A percentile compares a stretch with the other conserved stretches of the same genome.
Evolutionary conservation across 116 monocot species (phyloP).

Genomic region (Trichopus zeylanicus): DNA sequence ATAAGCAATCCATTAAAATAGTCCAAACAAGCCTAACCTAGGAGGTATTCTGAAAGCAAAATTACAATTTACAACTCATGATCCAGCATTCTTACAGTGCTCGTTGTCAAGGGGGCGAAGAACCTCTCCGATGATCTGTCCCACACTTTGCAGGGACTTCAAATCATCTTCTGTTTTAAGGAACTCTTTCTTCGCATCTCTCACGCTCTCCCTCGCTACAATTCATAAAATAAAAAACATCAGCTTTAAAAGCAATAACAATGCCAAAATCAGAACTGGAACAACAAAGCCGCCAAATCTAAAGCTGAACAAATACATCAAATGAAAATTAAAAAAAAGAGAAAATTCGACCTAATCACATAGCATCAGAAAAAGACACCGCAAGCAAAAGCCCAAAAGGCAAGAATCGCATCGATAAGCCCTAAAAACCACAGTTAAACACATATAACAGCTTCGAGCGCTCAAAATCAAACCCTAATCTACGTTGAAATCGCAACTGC

Average conservation of each 20-base stretch:
- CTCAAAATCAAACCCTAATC: constrained; percentile 2
- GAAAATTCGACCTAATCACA: neutral
- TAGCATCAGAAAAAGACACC: neutral
- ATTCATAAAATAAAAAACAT: neutral
- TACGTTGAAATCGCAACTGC: too few species aligned
- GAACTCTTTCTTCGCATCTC: constrained; percentile 74
- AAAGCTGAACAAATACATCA: too few species aligned
- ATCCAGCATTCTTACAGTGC: constrained; percentile 45
- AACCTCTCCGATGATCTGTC: constrained; percentile 98
- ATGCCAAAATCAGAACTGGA: neutral
- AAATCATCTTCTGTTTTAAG: constrained; percentile 96
- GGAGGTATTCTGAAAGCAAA: neutral
- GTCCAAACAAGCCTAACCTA: neutral
- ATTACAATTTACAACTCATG: neutral
- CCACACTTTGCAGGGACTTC: constrained; percentile 96
- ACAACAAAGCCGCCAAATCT: too few species aligned
- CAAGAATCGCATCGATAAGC: neutral
- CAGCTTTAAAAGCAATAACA: neutral
- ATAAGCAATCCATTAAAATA: neutral
- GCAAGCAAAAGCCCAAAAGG: neutral
- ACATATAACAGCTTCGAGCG: neutral
- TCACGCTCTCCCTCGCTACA: constrained; percentile 70
- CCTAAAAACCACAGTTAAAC: neutral
- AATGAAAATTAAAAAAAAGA: too few species aligned
- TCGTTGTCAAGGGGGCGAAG: constrained; percentile 98